Conservation (phyloP, 805 yeast species). For the Dipodascopsis tothii region DNA sequence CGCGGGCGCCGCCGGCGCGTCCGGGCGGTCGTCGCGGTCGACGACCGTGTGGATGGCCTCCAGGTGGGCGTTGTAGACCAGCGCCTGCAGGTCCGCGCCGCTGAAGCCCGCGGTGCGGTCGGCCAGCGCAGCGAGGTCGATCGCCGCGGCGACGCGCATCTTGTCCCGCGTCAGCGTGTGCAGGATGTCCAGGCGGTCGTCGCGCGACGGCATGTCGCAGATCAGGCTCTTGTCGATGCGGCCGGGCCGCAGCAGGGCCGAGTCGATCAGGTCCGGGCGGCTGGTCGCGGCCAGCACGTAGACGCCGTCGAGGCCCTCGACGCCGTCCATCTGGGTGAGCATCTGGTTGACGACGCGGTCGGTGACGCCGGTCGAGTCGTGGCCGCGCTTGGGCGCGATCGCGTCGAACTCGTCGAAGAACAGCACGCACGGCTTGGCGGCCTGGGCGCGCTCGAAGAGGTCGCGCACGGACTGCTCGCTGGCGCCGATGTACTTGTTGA, state of each 20-base stretch:
- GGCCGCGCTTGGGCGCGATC: slow-evolving; percentile 91
- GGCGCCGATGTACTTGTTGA: slow-evolving; percentile 94
- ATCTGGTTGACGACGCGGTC: slow-evolving; percentile 95
- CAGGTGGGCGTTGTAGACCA: slow-evolving; percentile 84
- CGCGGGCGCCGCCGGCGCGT: neutral
- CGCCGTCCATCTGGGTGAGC: slow-evolving; percentile 98
- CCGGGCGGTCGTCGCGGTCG: slow-evolving; percentile 25
- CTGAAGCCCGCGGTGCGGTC: slow-evolving; percentile 64
- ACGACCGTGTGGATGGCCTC: slow-evolving; percentile 59
- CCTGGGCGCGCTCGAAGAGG: slow-evolving; percentile 85
- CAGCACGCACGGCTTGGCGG: slow-evolving; percentile 87
- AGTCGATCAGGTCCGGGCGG: slow-evolving; percentile 90
- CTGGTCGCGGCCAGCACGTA: slow-evolving; percentile 94
- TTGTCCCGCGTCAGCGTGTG: slow-evolving; percentile 41
- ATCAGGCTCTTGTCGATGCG: slow-evolving; percentile 86
- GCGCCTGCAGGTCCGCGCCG: slow-evolving; percentile 92
- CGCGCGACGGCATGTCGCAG: slow-evolving; percentile 73
- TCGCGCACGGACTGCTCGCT: slow-evolving; percentile 93
- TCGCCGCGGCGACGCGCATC: slow-evolving; percentile 49
- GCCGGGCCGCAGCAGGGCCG: slow-evolving; percentile 92
- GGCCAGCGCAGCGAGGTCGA: slow-evolving; percentile 52
- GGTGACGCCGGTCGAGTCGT: slow-evolving; percentile 95
- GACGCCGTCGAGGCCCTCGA: slow-evolving; percentile 94
- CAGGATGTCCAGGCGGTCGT: slow-evolving; percentile 69
- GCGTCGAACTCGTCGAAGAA: slow-evolving; percentile 96